These are phyloP conservation scores for Fusarium nurragi DNA, from an alignment of 2,329 filamentous ascomycete genomes.

Conservation along the genomic window DNA sequence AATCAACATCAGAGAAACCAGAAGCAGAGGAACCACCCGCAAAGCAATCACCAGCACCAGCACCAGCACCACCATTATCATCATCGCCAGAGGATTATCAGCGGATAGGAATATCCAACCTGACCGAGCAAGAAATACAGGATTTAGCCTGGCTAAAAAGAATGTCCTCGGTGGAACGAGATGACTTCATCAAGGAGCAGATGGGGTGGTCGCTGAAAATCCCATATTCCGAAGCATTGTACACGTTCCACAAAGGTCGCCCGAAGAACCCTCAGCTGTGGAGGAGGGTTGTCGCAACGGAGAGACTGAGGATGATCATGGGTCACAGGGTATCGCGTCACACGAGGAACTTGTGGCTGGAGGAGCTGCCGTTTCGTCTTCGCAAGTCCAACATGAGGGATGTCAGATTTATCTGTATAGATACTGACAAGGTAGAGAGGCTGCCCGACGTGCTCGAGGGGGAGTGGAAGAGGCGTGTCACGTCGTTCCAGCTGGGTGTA, in stretches of 20 bases:
- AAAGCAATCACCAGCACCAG: not conserved
- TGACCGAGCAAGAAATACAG: not conserved
- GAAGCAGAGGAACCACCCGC: not conserved
- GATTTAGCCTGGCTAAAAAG: not conserved
- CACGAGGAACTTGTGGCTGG: not conserved
- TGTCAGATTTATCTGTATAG: constrained; percentile 16
- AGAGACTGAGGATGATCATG: constrained; percentile 3
- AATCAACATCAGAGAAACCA: not conserved
- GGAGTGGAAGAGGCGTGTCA: not conserved
- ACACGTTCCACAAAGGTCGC: not conserved
- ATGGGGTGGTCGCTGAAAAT: not conserved
- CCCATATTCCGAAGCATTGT: constrained; percentile 18
- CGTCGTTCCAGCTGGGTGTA: constrained; percentile 19
- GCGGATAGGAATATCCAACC: not conserved
- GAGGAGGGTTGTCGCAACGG: not conserved
- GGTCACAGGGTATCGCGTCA: not conserved
- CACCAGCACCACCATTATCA: not conserved
- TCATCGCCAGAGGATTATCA: not conserved
- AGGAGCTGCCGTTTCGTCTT: not conserved
- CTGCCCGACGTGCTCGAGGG: not conserved
- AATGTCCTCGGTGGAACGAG: not conserved
- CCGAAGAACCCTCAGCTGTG: not conserved
- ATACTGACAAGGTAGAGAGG: not conserved
- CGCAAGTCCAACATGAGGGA: constrained; percentile 1
- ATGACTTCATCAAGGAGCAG: not conserved